Evolutionary conservation across 768 basidiomycete genomes (phyloP).

Genomic region (Amanita thiersii): DNA sequence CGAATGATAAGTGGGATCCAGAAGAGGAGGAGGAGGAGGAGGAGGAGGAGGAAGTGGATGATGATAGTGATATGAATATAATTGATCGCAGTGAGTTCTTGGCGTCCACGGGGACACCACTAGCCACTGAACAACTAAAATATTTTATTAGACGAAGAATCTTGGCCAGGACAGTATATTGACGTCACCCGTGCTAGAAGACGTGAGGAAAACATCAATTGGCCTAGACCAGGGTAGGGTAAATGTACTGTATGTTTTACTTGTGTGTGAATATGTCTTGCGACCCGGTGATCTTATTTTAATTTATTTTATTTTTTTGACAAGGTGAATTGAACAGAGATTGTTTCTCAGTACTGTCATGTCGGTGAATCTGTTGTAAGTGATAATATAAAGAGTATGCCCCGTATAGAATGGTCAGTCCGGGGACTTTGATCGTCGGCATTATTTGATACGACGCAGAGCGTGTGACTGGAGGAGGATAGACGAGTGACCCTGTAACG

Average conservation of each 20-base stretch:
- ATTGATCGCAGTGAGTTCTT: conserved; percentile 60
- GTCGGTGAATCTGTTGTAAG: too few species aligned
- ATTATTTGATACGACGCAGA: not conserved
- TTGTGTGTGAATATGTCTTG: too few species aligned
- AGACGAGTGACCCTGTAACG: too few species aligned
- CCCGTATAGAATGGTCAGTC: too few species aligned
- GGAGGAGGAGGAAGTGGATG: too few species aligned
- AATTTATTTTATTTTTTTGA: too few species aligned
- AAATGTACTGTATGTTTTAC: not conserved
- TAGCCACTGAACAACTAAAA: conserved; percentile 9
- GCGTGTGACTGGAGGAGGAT: too few species aligned
- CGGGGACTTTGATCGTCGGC: not conserved
- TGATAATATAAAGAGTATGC: too few species aligned
- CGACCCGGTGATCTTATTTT: too few species aligned
- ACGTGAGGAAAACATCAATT: conserved; percentile 49
- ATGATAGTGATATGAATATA: conserved; percentile 45
- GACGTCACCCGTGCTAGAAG: conserved; percentile 59
- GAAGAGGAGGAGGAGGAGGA: conserved; percentile 46
- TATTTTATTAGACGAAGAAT: conserved; percentile 50
- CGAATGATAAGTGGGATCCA: conserved; percentile 56
- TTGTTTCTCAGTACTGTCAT: too few species aligned
- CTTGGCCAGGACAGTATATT: conserved; percentile 67
- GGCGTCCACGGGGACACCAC: not conserved
- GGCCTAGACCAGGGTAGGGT: conserved; percentile 61
- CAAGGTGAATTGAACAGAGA: too few species aligned